Evolutionary conservation across 345 rosid species (phyloP).

Genomic region (Schrenkiella parvula): DNA sequence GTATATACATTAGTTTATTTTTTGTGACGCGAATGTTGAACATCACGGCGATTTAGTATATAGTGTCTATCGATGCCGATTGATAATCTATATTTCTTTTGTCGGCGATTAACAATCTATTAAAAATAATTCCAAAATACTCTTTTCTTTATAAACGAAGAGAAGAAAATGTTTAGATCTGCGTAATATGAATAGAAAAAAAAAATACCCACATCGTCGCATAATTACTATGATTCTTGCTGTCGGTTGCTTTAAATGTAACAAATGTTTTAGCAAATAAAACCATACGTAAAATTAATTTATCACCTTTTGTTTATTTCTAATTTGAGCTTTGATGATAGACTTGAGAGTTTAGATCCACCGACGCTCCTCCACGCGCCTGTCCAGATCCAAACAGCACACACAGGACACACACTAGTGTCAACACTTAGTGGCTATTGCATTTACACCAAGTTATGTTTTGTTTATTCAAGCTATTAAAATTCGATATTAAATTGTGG

Average conservation of each 20-base stretch:
- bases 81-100: too few species aligned
- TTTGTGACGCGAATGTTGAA: too few species aligned
- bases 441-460: conserved; percentile 5
- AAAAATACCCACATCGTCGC: neutral
- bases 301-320: neutral
- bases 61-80: too few species aligned
- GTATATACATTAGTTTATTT: too few species aligned
- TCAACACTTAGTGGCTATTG: neutral
- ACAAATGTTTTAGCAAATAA: neutral
- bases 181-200: neutral
- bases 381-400: conserved; percentile 20
- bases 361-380: conserved; percentile 20
- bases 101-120: too few species aligned
- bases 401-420: neutral
- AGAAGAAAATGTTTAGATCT: conserved; percentile 9
- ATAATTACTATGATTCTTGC: conserved; percentile 9
- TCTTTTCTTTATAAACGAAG: too few species aligned
- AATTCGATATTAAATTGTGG: neutral
- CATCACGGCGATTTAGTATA: too few species aligned
- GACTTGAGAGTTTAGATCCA: conserved; percentile 24
- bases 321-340: neutral
- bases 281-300: neutral
- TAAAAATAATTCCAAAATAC: too few species aligned
- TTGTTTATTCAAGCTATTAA: neutral
- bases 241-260: conserved; percentile 27